Conservation (phyloP, 192 early-diverging fungal species). For the Coemansia sp. region DNA sequence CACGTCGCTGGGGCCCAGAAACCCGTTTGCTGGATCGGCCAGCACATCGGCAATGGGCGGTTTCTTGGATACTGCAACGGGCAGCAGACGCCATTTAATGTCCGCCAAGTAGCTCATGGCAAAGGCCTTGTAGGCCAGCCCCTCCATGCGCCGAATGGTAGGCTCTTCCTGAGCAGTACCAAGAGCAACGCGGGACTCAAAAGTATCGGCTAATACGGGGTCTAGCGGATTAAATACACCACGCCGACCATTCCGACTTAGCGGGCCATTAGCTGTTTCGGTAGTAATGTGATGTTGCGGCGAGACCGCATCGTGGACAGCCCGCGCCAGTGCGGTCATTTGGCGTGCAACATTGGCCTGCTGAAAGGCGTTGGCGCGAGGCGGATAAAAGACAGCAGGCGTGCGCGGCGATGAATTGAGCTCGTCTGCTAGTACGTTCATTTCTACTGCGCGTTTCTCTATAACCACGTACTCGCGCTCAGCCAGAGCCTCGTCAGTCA, state of each 20-base stretch:
- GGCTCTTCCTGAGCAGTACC: constrained; percentile 48
- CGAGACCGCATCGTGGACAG: constrained; percentile 39
- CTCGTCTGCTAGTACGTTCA: constrained; percentile 72
- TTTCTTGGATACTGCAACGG: constrained; percentile 7
- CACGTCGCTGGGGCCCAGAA: constrained; percentile 24
- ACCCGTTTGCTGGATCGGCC: constrained; percentile 25
- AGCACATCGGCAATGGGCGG: constrained; percentile 8
- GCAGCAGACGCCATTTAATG: constrained; percentile 50
- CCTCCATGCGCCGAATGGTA: constrained; percentile 62
- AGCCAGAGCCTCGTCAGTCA: constrained; percentile 50
- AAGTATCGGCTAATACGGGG: constrained; percentile 32
- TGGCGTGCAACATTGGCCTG: constrained; percentile 41
- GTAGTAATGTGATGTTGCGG: constrained; percentile 33
- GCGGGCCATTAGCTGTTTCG: constrained; percentile 38
- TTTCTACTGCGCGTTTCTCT: constrained; percentile 65
- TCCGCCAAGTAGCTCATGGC: constrained; percentile 61
- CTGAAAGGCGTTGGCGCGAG: constrained; percentile 26
- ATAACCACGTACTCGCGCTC: constrained; percentile 74
- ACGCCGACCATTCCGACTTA: constrained; percentile 7
- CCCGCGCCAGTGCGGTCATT: constrained; percentile 46
- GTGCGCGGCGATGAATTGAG: constrained; percentile 49
- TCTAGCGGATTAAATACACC: constrained; percentile 46
- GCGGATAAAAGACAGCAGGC: constrained; percentile 39
- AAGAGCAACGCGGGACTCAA: constrained; percentile 33
- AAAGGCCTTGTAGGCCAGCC: constrained; percentile 65